Conservation (phyloP, 257 asterid genomes). For the Phtheirospermum japonicum region DNA sequence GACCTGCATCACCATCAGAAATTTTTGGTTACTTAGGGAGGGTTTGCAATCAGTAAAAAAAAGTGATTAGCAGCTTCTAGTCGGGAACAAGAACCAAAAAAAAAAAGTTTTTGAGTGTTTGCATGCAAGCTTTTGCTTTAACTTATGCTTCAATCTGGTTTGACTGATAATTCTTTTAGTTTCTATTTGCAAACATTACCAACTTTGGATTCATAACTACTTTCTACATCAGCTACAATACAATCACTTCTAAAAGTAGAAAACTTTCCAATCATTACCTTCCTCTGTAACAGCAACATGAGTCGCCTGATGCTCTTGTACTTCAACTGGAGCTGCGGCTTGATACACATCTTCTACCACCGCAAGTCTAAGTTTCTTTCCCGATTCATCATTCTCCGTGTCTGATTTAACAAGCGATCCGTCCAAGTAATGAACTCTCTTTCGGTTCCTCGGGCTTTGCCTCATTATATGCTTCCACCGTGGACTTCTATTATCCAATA, state of each 20-base stretch:
- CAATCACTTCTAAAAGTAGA: neutral
- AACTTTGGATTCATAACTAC: too few relatives aligned
- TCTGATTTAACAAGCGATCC: neutral
- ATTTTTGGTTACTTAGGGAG: neutral
- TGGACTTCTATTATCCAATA: neutral
- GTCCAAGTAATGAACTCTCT: neutral
- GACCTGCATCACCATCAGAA: conserved; percentile 10
- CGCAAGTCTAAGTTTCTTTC: neutral
- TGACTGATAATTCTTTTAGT: neutral
- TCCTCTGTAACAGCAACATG: neutral
- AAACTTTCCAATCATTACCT: neutral
- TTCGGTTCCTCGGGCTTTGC: neutral
- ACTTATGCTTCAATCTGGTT: neutral
- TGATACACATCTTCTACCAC: neutral
- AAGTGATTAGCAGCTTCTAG: neutral
- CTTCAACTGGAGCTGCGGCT: neutral
- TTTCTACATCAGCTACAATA: too few relatives aligned
- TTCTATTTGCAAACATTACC: too few relatives aligned
- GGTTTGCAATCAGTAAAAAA: neutral
- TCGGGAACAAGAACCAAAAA: too few relatives aligned
- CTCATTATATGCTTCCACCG: neutral
- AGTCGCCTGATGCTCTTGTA: neutral
- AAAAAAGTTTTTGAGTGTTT: neutral
- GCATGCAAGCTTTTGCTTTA: neutral
- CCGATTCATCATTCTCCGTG: neutral